These are phyloP conservation scores for Oidiodendron maius DNA, from an alignment of 495 filamentous ascomycete species.

Conservation along the genomic window DNA sequence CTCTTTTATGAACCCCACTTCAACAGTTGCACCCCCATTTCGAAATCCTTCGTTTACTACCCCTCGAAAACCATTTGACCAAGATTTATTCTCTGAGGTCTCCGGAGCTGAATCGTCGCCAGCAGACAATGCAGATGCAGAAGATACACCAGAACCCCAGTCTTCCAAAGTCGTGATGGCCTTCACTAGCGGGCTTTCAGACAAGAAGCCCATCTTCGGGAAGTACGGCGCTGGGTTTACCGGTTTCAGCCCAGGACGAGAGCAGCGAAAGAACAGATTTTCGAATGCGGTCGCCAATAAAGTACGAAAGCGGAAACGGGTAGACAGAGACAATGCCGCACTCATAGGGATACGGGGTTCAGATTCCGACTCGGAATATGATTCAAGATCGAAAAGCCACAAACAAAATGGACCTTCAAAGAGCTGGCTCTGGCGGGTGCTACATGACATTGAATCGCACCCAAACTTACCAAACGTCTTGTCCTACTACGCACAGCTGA, in stretches of 20 bases:
- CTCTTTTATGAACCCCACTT: conserved; percentile 26
- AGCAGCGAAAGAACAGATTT: conserved; percentile 46
- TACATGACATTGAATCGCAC: conserved; percentile 67
- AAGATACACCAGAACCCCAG: conserved; percentile 60
- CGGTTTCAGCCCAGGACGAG: conserved; percentile 42
- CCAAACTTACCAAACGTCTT: conserved; percentile 82
- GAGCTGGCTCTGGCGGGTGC: conserved; percentile 48
- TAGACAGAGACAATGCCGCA: conserved; percentile 36
- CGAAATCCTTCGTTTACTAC: conserved; percentile 71
- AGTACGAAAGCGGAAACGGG: conserved; percentile 47
- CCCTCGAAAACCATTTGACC: conserved; percentile 63
- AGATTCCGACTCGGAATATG: conserved; percentile 52
- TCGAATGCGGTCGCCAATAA: conserved; percentile 45
- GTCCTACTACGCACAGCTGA: conserved; percentile 76
- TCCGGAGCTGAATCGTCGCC: conserved; percentile 84
- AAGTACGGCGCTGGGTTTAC: conserved; percentile 36
- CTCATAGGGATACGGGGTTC: conserved; percentile 39
- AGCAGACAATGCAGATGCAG: conserved; percentile 59
- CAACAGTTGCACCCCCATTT: conserved; percentile 40
- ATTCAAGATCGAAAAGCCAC: conserved; percentile 25
- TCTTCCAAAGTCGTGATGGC: conserved; percentile 31
- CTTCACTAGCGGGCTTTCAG: conserved; percentile 34
- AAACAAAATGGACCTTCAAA: conserved; percentile 20
- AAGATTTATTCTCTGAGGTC: conserved; percentile 55
- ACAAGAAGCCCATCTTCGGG: conserved; percentile 42